Evolutionary conservation across 306 rosid genomes (phyloP), one percentile per base, ranked within the genome.

Genomic region (Argentina anserina): DNA sequence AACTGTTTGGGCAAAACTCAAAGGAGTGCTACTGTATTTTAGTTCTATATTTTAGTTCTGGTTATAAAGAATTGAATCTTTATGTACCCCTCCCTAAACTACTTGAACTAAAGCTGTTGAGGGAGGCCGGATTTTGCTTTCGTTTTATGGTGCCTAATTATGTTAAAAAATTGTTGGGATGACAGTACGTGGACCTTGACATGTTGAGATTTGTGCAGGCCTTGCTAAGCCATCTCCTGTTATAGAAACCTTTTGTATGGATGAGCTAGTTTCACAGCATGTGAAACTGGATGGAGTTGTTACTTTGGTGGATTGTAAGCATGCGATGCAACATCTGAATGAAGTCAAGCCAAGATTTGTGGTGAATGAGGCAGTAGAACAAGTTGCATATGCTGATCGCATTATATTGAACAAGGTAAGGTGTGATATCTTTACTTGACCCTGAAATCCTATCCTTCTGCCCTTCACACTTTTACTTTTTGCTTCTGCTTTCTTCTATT

Each of bases 311-410:
- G 98, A 93, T 70, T 86, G 87, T 82, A 93, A 89, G 90, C 91
- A 93, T 70, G 92, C 90, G 49, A 80, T 90, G 91, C 82, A 75
- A 77, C 98, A 87, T 71, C 76, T 93, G 76, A 84, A 89, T 73
- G 97, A 93, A 81, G 87, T 90, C 59, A 93, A 93, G 82, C 97
- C 98, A 37, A 89, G 96, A 76, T 90, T 93, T 89, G 98, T 93
- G 65, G 98, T 93, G 69, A 93, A 90, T 73, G 98, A 90, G 85
- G 96, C 97, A 2, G 89, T 90, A 34, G 98, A 93, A 72, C 98
- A 93, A 83, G 89, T 93, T 71, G 98, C 97, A 52, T 93, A 87
- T 81, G 97, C 97, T 74, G 98, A 90, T 71, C 90, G 93, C 61
- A 87, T 93, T 74, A 89, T 93, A 75, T 67, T 93, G 81, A 90